These are phyloP conservation scores for Zangia roseola DNA, from an alignment of 768 basidiomycete species.

Conservation along the genomic window DNA sequence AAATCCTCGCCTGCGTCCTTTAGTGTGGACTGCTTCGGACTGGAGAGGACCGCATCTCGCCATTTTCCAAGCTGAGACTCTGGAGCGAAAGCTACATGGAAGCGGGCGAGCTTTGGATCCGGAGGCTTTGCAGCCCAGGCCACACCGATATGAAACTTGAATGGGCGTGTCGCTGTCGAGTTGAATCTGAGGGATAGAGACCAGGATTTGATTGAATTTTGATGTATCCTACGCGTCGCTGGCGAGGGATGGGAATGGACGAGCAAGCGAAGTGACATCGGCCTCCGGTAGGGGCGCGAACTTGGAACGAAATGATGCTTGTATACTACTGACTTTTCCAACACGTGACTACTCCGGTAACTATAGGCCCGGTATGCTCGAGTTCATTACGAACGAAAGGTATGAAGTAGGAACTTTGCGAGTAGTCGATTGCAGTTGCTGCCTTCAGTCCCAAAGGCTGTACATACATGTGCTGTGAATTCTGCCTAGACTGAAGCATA, in stretches of 20 bases:
- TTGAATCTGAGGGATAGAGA: conserved; percentile 11
- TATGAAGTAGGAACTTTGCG: too few relatives aligned
- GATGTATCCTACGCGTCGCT: not conserved
- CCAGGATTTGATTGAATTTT: not conserved
- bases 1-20: conserved; percentile 57
- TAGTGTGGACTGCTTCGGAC: conserved; percentile 40
- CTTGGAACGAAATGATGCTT: not conserved
- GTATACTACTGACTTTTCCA: not conserved
- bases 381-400: too few relatives aligned
- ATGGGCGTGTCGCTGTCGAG: conserved; percentile 45
- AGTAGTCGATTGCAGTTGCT: too few relatives aligned
- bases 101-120: conserved; percentile 34
- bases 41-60: conserved; percentile 62
- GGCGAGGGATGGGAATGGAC: not conserved
- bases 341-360: conserved; percentile 20
- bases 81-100: conserved; percentile 50
- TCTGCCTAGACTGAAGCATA: not conserved
- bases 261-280: conserved; percentile 11
- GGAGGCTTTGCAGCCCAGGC: conserved; percentile 78
- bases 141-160: conserved; percentile 71
- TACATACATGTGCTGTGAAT: not conserved
- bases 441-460: too few relatives aligned
- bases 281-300: not conserved
- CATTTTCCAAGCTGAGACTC: conserved; percentile 63
- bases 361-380: too few relatives aligned